These are phyloP conservation scores for Leccinum rimulosum DNA, from an alignment of 768 basidiomycete species.

Conservation along the genomic window DNA sequence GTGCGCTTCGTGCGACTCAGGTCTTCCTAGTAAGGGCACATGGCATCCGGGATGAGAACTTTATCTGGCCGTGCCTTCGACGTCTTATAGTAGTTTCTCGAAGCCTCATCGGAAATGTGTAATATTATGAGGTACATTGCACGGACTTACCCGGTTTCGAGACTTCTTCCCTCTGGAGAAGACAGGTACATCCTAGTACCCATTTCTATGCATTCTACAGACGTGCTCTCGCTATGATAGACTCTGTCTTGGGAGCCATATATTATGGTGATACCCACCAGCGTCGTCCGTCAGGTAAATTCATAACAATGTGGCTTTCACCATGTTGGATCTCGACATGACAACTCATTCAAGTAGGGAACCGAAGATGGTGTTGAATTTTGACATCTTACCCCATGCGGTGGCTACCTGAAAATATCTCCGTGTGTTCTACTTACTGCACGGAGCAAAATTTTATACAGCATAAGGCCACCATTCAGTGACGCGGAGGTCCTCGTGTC, in stretches of 20 bases:
- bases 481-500: slow-evolving; percentile 20
- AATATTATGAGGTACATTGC: not conserved
- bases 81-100: not conserved
- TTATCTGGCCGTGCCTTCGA: not conserved
- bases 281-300: not conserved
- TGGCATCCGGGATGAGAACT: not conserved
- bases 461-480: too few species aligned
- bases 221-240: not conserved
- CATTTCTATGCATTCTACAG: not conserved
- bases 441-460: too few species aligned
- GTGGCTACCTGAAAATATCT: not conserved
- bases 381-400: not conserved
- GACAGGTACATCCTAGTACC: not conserved
- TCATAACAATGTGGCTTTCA: not conserved
- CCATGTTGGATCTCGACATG: not conserved
- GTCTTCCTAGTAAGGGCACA: not conserved
- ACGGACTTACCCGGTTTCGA: not conserved
- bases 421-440: too few species aligned
- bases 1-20: not conserved
- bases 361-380: not conserved
- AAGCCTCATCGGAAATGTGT: not conserved
- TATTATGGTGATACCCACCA: too few species aligned
- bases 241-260: too few species aligned
- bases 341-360: not conserved
- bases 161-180: not conserved